Percentiles rank a stretch among this genome's conserved stretches.
Conservation (phyloP, 305 asterid species). For the Nicotiana rustica region DNA sequence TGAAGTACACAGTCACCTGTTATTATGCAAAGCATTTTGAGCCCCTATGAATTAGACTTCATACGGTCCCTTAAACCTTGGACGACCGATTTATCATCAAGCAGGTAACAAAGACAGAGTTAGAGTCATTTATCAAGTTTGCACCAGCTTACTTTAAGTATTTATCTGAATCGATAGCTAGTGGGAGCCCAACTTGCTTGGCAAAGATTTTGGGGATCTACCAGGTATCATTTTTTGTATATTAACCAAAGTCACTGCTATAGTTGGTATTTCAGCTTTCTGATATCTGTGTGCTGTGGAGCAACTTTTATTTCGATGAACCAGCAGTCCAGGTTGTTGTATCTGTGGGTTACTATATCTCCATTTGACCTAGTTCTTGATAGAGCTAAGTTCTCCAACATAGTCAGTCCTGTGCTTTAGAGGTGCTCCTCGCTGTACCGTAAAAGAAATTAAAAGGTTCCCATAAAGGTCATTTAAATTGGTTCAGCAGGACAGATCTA, state of each 20-base stretch:
- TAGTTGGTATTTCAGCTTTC: conserved; percentile 32
- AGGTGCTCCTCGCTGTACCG: background rate
- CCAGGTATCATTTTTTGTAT: conserved; percentile 61
- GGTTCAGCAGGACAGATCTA: conserved; percentile 10
- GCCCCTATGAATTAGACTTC: too few relatives aligned
- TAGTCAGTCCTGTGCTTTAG: conserved; percentile 11
- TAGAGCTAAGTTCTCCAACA: background rate
- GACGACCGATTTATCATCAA: too few relatives aligned
- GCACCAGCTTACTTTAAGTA: too few relatives aligned
- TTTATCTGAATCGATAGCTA: background rate
- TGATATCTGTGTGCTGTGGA: conserved; percentile 20
- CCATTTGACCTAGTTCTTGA: conserved; percentile 15
- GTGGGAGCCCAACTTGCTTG: conserved; percentile 86
- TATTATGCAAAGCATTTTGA: too few relatives aligned
- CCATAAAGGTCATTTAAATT: conserved; percentile 15
- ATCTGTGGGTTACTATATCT: background rate
- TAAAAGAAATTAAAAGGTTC: background rate
- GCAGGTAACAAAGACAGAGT: too few relatives aligned
- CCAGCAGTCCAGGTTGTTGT: conserved; percentile 7
- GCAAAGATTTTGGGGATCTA: conserved; percentile 91
- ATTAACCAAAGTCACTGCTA: background rate
- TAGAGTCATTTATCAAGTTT: too few relatives aligned
- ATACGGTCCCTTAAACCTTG: too few relatives aligned
- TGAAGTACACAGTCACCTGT: too few relatives aligned
- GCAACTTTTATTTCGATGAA: background rate